Base-by-base conservation (phyloP, 495 filamentous ascomycete genomes). In the Cairneyella variabilis region DNA sequence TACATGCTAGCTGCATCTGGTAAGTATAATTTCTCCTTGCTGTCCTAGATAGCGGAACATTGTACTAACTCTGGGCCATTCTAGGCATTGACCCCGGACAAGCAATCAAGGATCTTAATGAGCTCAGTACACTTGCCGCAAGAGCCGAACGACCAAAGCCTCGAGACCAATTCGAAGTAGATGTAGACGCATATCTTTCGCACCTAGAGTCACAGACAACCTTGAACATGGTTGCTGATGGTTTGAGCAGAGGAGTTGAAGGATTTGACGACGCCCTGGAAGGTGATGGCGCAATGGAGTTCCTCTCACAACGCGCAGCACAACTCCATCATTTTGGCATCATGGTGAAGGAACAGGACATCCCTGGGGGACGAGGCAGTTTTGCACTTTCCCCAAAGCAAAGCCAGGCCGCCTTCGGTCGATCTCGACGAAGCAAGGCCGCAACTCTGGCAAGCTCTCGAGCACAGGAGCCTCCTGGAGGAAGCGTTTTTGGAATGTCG, bases 321-420 rank as follows among this genome's bases (percentile, higher is more conserved):
- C 96, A 97, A 47, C 96, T 96, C 65, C 83, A 96, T 61, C 93
- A 99, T 64, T 97, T 99, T 66, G 93, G 93, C 7, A 85, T 99
- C 36, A 86, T 79, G 53, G 76, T 83, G 7, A 82, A 76, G 56
- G 79, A 84, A 38, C 44, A 64, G 23, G 58, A 69, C 46, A 64
- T 65, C 48, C 59, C 70, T 54, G 73, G 74, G 28, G 68, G 69
- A 16, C 36, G 74, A 27, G 72, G 69, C 3, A 67, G 63, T 22
- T 89, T 89, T 71, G 83, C 85, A 27, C 74, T 83, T 50, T 72
- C 80, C 30, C 41, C 60, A n/a, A 14, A 36, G 23, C 54, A 54
- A 20, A 27, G 62, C 17, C 58, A 68, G 44, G 68, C 69, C 27
- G 71, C 70, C 16, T 82, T 82, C 61, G 78, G 78, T 2, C 71